Base-by-base conservation (phyloP, 202 grass and related monocot genomes). In the Saccharum hybrid region DNA sequence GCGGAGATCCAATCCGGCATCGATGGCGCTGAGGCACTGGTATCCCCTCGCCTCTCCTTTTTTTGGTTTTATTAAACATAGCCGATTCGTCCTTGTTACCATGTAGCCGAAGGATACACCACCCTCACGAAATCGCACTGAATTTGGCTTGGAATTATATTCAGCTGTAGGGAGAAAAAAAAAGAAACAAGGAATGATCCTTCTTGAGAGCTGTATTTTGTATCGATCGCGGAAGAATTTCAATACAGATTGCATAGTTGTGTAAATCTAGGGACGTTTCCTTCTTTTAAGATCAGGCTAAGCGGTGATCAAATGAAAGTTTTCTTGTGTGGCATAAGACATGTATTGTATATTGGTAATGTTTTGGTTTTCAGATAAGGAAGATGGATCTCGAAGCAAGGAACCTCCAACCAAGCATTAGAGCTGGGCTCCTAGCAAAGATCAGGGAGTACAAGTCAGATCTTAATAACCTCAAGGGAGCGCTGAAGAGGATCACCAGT, bases 381-480 rank as follows among this genome's bases (percentile, higher is more conserved):
- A 95, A 95, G 84, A 98, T 98, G 92, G 96, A 98, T 86, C 83
- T 92, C 72, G 96, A 98, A 82, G 92, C 90, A 73, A 93, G 89
- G 87, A 93, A 82, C 66, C 86, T 93, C 63, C 95, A 94, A 72
- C 95, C 90, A 15, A 98, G 92, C 13, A 28, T 93, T 11, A 92
- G 88, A 83, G 93, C 89, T 23, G 93, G 89, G 48, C 79, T 93
- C 54, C 85, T 95, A 39, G 92, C 87, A n/a, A 98, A 93, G 78
- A 81, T 93, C 65, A 91, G 89, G 80, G 92, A 98, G 74, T 98
- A 94, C 83, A 98, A 94, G 77, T 93, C 88, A 6, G 95, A 98
- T 87, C 87, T 98, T 68, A 98, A 90, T 74, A 98, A 93, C 74
- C 83, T 98, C 16, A 98, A 98, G 81, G 84, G 84, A 49, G 75